A percentile compares a stretch with the other conserved stretches of the same genome.
Conservation (phyloP, 352 stramenopile genomes). For the Phytophthora hibernalis region DNA sequence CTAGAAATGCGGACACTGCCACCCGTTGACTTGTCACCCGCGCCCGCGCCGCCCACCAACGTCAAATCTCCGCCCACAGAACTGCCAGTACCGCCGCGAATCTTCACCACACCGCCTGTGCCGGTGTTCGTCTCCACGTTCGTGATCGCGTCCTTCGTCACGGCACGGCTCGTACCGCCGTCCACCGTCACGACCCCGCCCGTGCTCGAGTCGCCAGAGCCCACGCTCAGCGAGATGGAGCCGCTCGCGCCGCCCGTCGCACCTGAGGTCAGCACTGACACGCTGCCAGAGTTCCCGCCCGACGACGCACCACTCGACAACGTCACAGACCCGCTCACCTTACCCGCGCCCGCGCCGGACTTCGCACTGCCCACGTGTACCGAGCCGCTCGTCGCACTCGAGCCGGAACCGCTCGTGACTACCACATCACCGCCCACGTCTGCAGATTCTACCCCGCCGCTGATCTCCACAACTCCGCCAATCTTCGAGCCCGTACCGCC, state of each 20-base stretch:
- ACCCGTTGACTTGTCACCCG: not conserved
- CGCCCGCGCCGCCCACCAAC: not conserved
- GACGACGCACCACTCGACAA: constrained; percentile 8
- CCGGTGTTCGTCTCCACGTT: not conserved
- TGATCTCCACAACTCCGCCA: too few relatives aligned
- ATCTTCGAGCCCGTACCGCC: too few relatives aligned
- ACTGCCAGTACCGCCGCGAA: not conserved
- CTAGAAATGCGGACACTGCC: constrained; percentile 9
- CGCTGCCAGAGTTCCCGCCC: not conserved
- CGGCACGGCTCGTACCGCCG: too few relatives aligned
- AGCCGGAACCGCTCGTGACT: constrained; percentile 5
- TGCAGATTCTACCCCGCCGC: too few relatives aligned
- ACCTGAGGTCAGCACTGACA: constrained; percentile 14
- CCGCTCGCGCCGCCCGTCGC: not conserved
- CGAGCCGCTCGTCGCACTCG: constrained; percentile 5
- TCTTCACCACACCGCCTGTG: not conserved
- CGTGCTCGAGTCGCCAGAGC: not conserved
- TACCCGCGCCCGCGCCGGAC: constrained; percentile 6
- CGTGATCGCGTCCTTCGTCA: too few relatives aligned
- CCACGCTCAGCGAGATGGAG: constrained; percentile 13
- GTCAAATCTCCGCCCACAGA: not conserved
- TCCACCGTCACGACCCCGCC: not conserved
- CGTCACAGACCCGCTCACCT: constrained; percentile 14
- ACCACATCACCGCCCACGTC: too few relatives aligned
- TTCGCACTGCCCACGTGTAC: constrained; percentile 2